phyloP scores from a whole-genome alignment of 2,329 filamentous ascomycete species.

The Phaeoacremonium minimum region DNA sequence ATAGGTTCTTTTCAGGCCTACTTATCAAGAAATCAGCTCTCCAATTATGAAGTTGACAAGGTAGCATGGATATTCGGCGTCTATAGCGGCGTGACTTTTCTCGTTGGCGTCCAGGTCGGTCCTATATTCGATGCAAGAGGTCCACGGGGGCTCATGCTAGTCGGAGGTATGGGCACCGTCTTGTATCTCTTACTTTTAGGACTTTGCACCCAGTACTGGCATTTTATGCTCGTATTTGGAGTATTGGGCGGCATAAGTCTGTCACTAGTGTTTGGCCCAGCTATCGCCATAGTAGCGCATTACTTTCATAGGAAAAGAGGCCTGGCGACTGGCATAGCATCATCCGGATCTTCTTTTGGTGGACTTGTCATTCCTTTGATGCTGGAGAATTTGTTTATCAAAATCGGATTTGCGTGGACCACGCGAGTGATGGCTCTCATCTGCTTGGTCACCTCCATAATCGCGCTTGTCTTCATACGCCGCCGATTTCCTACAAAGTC shows the following conservation, averaged over 20 bases:
- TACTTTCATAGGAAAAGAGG: slow-evolving; percentile 16
- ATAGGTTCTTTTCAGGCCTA: slow-evolving; percentile 45
- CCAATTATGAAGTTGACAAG: slow-evolving; percentile 32
- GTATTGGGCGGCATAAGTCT: slow-evolving; percentile 35
- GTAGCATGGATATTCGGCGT: slow-evolving; percentile 46
- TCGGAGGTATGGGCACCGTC: slow-evolving; percentile 29
- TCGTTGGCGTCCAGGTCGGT: slow-evolving; percentile 41
- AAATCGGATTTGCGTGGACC: slow-evolving; percentile 27
- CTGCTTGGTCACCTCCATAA: slow-evolving; percentile 17
- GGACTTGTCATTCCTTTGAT: slow-evolving; percentile 27
- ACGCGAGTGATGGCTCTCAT: slow-evolving; percentile 24
- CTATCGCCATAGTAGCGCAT: slow-evolving; percentile 24
- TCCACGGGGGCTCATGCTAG: slow-evolving; percentile 30
- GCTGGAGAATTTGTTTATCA: slow-evolving; percentile 20
- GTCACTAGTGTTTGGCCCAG: slow-evolving; percentile 29
- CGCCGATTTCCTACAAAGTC: no score
- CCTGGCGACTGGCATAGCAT: slow-evolving; percentile 17
- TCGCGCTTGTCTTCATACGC: slow-evolving; percentile 27
- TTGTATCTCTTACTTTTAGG: slow-evolving; percentile 39
- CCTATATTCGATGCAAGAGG: slow-evolving; percentile 44
- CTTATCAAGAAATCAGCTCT: slow-evolving; percentile 36
- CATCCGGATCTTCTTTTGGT: slow-evolving; percentile 17
- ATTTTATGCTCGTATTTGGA: slow-evolving; percentile 40
- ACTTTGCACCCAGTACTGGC: slow-evolving; percentile 40
- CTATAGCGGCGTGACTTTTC: slow-evolving; percentile 36